Evolutionary conservation across 257 asterid genomes (phyloP), one percentile per base, ranked within the genome.

Genomic region (Cordia subcordata): DNA sequence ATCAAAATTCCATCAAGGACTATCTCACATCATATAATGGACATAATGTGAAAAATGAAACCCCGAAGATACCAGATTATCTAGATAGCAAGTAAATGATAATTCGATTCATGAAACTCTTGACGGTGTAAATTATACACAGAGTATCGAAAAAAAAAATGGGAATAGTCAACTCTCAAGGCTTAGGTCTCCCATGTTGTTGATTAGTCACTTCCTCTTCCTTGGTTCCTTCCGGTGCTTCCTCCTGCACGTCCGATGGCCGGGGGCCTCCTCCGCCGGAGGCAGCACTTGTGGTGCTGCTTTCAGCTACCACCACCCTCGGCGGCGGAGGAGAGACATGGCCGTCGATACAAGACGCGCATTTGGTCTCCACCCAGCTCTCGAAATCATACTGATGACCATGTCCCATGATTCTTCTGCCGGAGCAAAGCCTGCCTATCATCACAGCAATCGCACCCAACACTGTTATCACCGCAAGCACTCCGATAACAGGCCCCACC

Each of bases 361-460:
- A 91, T 77, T 88, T 91, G n/a, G 78, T 69, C 66, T 91, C 98
- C 1, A 81, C 84, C 98, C 98, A 91, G 35, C 84, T 69, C 53
- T 88, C 96, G 15, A 88, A 74, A 64, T 88, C 96, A 72, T 82
- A 85, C 79, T 71, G 82, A 4, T 76, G 90, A 0, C 37, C 77
- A 0, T 37, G 79, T 5, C 96, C 96, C 79, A 77, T 71, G 19
- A 91, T 76, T 14, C 80, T 80, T 64, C 95, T 78, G 13, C 95
- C 95, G 17, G 95, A 80, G 69, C 98, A 88, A 2, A 88, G 74
- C 47, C 98, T 75, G 9, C 98, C 98, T 21, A 91, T 76, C 94
- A 85, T 72, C 10, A 85, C 88, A 1, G 98, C 95, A 1, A 86
- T 44, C 5, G 83, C 93, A 18, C 94, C 88, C 40, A 88, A 71